A percentile compares a stretch with the other conserved stretches of the same genome.
phyloP scores from a whole-genome alignment of 345 rosid species.

The Draba incana region DNA sequence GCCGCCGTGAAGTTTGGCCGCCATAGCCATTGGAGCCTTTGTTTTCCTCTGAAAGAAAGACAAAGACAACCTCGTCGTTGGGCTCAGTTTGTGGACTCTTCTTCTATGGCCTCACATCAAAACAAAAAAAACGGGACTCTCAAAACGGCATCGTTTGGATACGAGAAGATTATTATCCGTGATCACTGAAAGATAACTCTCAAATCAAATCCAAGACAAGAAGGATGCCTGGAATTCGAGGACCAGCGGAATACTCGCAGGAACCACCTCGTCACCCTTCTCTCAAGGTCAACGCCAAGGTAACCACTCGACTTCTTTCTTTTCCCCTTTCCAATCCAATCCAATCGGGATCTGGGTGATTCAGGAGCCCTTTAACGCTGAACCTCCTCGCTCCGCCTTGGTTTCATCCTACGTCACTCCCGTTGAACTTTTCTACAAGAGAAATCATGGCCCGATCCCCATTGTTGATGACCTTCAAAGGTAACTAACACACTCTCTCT shows the following conservation, averaged over 20 bases:
- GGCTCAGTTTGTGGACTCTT: too few relatives aligned
- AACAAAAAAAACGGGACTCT: too few relatives aligned
- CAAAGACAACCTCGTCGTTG: too few relatives aligned
- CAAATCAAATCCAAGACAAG: background rate
- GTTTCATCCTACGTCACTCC: conserved; percentile 78
- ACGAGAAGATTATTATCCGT: too few relatives aligned
- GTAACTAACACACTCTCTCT: conserved; percentile 36
- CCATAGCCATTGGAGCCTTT: conserved; percentile 26
- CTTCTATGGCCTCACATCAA: too few relatives aligned
- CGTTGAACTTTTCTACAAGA: conserved; percentile 84
- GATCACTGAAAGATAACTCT: too few relatives aligned
- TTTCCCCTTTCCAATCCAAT: background rate
- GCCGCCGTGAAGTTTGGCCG: too few relatives aligned
- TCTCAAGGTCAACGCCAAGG: conserved; percentile 82
- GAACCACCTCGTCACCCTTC: conserved; percentile 82
- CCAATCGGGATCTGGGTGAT: conserved; percentile 9
- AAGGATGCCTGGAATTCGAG: conserved; percentile 75
- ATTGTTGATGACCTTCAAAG: conserved; percentile 69
- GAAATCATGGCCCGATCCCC: conserved; percentile 97
- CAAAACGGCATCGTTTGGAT: too few relatives aligned
- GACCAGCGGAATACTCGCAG: conserved; percentile 72
- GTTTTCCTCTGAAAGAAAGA: background rate
- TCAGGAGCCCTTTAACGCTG: conserved; percentile 96
- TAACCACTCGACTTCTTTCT: background rate
- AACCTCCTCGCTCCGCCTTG: conserved; percentile 80